Evolutionary conservation across 2,329 filamentous ascomycete species (phyloP).

Genomic region (Botryosphaeria dothidea): DNA sequence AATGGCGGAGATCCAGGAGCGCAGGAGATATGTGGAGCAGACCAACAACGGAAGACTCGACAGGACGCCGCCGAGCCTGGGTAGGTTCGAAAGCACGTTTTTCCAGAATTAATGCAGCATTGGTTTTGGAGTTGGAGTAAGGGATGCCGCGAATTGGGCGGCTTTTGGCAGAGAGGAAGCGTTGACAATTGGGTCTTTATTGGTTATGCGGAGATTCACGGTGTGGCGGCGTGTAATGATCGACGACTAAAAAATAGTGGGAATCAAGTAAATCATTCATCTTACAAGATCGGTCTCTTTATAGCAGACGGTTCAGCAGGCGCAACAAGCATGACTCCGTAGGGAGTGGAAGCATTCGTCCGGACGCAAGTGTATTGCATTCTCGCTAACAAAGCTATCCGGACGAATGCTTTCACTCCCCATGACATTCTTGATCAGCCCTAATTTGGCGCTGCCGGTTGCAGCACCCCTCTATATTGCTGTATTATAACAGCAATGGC

Average conservation of each 20-base stretch:
- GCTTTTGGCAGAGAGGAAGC: neutral
- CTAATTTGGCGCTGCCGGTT: too few relatives aligned
- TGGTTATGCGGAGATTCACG: neutral
- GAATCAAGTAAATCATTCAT: neutral
- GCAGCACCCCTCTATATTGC: too few relatives aligned
- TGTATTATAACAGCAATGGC: too few relatives aligned
- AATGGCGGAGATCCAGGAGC: slow-evolving; percentile 28
- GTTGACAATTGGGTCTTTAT: neutral
- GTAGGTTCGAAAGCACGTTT: slow-evolving; percentile 32
- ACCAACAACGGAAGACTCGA: slow-evolving; percentile 29
- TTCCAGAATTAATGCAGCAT: slow-evolving; percentile 4
- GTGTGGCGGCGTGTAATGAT: neutral
- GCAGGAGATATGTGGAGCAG: slow-evolving; percentile 23
- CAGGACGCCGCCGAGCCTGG: slow-evolving; percentile 38
- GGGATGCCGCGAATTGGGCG: slow-evolving; percentile 3
- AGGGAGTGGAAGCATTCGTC: too few relatives aligned
- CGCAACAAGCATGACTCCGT: too few relatives aligned
- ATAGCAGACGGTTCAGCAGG: too few relatives aligned
- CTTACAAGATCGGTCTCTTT: too few relatives aligned
- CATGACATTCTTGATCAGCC: too few relatives aligned
- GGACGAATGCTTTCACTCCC: too few relatives aligned
- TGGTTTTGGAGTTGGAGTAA: neutral
- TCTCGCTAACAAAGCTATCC: too few relatives aligned
- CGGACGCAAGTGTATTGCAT: too few relatives aligned
- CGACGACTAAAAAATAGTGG: neutral